Evolutionary conservation across 2,329 filamentous ascomycete genomes (phyloP).

Genomic region (Aspergillus novofumigatus): DNA sequence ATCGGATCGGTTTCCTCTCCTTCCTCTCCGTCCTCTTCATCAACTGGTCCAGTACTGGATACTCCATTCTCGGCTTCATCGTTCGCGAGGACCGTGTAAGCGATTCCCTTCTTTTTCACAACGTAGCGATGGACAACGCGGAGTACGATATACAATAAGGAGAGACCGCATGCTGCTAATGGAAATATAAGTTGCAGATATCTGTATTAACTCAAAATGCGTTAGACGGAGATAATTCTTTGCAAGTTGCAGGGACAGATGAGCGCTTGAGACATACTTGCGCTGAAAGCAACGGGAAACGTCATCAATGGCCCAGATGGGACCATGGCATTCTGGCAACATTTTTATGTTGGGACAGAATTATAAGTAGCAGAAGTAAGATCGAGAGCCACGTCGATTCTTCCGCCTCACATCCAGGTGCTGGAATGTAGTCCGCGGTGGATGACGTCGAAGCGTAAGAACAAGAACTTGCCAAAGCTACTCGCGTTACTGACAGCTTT

Average conservation of each 20-base stretch:
- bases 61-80: conserved; percentile 40
- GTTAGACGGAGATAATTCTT: not conserved
- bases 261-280: conserved; percentile 40
- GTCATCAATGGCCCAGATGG: conserved; percentile 59
- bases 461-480: not conserved
- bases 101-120: conserved; percentile 50
- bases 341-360: conserved; percentile 31
- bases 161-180: conserved; percentile 64
- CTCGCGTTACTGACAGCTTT: conserved; percentile 16
- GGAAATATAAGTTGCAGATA: conserved; percentile 79
- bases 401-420: conserved; percentile 5
- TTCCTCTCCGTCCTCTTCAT: conserved; percentile 38
- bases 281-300: conserved; percentile 59
- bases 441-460: not conserved
- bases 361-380: not conserved
- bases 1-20: conserved; percentile 54
- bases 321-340: conserved; percentile 55
- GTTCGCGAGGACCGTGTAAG: conserved; percentile 51
- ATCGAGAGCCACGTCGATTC: conserved; percentile 5
- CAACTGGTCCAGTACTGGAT: conserved; percentile 52
- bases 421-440: not conserved
- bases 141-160: conserved; percentile 61
- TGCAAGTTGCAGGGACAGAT: not conserved
- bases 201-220: conserved; percentile 41
- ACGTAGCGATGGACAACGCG: conserved; percentile 54